phyloP scores from a whole-genome alignment of 2,329 filamentous ascomycete species.

The Fusarium virguliforme region DNA sequence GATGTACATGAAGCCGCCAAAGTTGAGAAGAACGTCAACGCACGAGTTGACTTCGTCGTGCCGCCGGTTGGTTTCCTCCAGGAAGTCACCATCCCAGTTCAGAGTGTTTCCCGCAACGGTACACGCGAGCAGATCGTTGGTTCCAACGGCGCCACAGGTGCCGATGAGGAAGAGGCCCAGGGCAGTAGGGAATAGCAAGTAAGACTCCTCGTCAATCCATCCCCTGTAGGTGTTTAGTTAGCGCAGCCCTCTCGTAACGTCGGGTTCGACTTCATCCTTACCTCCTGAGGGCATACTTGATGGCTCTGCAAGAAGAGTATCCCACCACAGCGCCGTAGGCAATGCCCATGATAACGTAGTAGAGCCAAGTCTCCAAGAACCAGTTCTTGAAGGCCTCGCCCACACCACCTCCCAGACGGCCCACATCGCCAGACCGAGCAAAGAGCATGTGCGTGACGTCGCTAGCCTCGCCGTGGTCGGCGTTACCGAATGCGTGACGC shows the following conservation, averaged over 20 bases:
- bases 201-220: conserved; percentile 72
- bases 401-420: conserved; percentile 67
- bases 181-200: conserved; percentile 67
- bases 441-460: conserved; percentile 30
- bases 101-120: conserved; percentile 72
- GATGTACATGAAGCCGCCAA: conserved; percentile 74
- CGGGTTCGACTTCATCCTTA: conserved; percentile 26
- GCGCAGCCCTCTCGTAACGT: not conserved
- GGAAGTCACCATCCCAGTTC: conserved; percentile 75
- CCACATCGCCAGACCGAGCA: conserved; percentile 58
- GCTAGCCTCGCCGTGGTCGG: conserved; percentile 27
- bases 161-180: conserved; percentile 72
- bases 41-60: conserved; percentile 75
- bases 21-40: conserved; percentile 73
- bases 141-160: conserved; percentile 71
- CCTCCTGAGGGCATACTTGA: conserved; percentile 62
- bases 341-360: conserved; percentile 69
- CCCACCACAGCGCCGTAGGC: conserved; percentile 69
- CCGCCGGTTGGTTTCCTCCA: conserved; percentile 68
- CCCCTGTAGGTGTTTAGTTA: conserved; percentile 53
- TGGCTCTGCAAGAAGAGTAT: conserved; percentile 62
- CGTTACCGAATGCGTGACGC: conserved; percentile 64
- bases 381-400: conserved; percentile 70
- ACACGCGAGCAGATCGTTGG: conserved; percentile 73
- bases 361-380: conserved; percentile 73